Evolutionary conservation across 2,329 filamentous ascomycete species (phyloP).

Genomic region (Fusarium pilosicola): DNA sequence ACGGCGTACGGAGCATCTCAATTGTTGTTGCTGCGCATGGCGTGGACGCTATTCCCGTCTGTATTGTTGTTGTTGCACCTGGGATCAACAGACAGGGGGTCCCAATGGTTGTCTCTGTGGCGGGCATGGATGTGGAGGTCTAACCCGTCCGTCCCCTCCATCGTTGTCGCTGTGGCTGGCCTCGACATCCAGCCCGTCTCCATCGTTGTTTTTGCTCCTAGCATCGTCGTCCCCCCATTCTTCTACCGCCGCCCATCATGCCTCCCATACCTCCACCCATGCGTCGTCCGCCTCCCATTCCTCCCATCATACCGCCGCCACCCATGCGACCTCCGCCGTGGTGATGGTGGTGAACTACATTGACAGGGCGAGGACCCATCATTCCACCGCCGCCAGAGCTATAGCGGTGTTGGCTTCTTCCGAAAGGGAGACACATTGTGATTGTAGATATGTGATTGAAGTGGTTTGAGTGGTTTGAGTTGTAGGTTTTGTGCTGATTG

Average conservation of each 20-base stretch:
- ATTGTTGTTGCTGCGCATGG: neutral
- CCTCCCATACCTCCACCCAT: conserved; percentile 2
- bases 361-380: conserved; percentile 19
- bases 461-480: neutral
- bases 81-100: neutral
- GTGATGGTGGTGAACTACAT: conserved; percentile 14
- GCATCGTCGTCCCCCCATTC: conserved; percentile 14
- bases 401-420: neutral
- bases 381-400: conserved; percentile 2
- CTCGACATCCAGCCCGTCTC: neutral
- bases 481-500: neutral
- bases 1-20: neutral
- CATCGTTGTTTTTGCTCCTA: neutral
- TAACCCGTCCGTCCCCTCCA: neutral
- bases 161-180: neutral
- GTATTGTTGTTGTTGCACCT: neutral
- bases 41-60: neutral
- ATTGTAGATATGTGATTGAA: neutral
- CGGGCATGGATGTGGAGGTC: neutral
- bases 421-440: conserved; percentile 21
- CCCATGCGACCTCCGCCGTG: conserved; percentile 13
- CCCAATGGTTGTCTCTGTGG: neutral
- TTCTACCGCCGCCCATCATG: neutral
- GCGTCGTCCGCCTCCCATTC: conserved; percentile 11
- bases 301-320: conserved; percentile 12